Percentiles rank a stretch among this genome's conserved stretches.
Evolutionary conservation across 2,329 filamentous ascomycete genomes (phyloP).

Genomic region (Lomentospora prolificans): DNA sequence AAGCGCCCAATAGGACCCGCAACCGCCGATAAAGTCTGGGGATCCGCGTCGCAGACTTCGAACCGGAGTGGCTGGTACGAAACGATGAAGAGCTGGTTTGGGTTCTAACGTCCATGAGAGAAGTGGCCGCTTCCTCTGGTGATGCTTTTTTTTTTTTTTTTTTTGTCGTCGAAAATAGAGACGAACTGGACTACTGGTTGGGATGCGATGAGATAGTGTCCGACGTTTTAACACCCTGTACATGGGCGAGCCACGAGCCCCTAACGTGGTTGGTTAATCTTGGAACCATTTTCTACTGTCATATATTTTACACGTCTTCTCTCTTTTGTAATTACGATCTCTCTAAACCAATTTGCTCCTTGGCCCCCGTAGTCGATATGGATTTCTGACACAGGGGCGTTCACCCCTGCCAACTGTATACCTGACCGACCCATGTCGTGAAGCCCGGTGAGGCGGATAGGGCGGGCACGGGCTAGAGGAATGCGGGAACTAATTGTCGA

Average conservation of each 20-base stretch:
- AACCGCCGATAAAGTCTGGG: background rate
- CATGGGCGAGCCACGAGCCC: too few relatives aligned
- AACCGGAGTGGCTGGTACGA: background rate
- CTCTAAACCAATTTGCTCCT: background rate
- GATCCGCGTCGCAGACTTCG: background rate
- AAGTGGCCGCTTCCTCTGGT: background rate
- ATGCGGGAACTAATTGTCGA: background rate
- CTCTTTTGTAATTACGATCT: background rate
- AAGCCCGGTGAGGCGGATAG: background rate
- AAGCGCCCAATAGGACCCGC: background rate
- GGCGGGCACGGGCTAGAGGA: background rate
- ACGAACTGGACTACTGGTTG: too few relatives aligned
- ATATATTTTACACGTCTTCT: background rate
- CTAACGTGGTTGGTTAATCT: background rate
- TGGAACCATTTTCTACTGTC: background rate
- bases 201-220: too few relatives aligned
- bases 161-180: too few relatives aligned
- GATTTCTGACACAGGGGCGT: too few relatives aligned
- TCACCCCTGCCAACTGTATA: too few relatives aligned
- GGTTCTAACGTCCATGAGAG: background rate
- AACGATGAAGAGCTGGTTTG: background rate
- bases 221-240: too few relatives aligned
- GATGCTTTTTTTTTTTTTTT: too few relatives aligned
- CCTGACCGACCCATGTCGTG: background rate
- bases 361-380: background rate